Evolutionary conservation across 805 yeast genomes (phyloP).

Genomic region (Yamadazyma phyllophila): DNA sequence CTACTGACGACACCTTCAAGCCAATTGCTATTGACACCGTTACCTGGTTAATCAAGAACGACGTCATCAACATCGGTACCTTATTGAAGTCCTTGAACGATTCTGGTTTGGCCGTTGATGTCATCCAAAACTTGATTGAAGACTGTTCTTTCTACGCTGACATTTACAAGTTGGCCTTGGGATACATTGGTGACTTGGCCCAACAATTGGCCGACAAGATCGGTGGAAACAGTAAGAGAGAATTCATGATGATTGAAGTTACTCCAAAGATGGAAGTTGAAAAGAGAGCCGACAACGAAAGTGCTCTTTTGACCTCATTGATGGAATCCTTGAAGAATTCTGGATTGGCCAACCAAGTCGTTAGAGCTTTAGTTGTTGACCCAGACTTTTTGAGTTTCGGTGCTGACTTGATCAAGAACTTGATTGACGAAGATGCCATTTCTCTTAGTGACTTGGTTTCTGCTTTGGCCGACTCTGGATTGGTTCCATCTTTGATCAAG

Average conservation of each 20-base stretch:
- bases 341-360: slow-evolving; percentile 40
- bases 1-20: slow-evolving; percentile 30
- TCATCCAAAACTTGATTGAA: slow-evolving; percentile 32
- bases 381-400: slow-evolving; percentile 37
- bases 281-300: slow-evolving; percentile 4
- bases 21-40: slow-evolving; percentile 28
- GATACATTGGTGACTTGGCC: slow-evolving; percentile 30
- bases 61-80: slow-evolving; percentile 31
- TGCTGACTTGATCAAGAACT: slow-evolving; percentile 32
- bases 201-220: slow-evolving; percentile 22
- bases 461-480: slow-evolving; percentile 36
- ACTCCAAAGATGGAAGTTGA: neutral
- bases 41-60: slow-evolving; percentile 29
- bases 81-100: slow-evolving; percentile 40
- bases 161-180: slow-evolving; percentile 36
- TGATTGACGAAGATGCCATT: slow-evolving; percentile 30
- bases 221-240: slow-evolving; percentile 26
- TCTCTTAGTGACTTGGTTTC: slow-evolving; percentile 24
- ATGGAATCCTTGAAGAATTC: slow-evolving; percentile 44
- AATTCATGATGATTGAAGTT: slow-evolving; percentile 9
- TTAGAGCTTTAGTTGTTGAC: slow-evolving; percentile 35
- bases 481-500: slow-evolving; percentile 35
- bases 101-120: slow-evolving; percentile 40
- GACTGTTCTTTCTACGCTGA: slow-evolving; percentile 40
- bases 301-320: slow-evolving; percentile 28